Evolutionary conservation across 768 basidiomycete genomes (phyloP), one percentile per base, ranked within the genome.

Genomic region (Amanita pseudoporphyria): DNA sequence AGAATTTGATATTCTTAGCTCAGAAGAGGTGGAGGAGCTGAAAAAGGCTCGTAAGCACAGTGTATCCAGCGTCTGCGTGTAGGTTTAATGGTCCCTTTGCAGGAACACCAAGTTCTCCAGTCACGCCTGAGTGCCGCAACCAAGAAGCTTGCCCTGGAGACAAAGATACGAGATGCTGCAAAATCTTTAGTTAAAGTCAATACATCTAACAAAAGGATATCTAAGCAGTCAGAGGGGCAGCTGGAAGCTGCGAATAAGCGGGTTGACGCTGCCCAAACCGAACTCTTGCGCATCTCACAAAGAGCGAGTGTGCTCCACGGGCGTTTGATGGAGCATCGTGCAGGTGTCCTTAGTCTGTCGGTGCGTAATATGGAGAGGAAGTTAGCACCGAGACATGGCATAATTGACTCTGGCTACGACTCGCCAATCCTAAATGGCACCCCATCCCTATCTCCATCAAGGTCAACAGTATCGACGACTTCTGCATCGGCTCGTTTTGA

Each of bases 141-240:
- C 45, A 87, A 79, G 63, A 92, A 87, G 60, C 74, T 94, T 47
- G 70, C 76, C 2, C 74, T 88, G 30, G 91, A 94, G 61, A 85
- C 81, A 40, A 91, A 87, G 61, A 90, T 94, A 28, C 87, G 91
- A 19, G 89, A 93, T 55, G 90, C 90, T 1, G 86, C 88, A 2
- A 57, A 81, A 6, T 88, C 83, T 13, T 74, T 93, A 3, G 74
- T 82, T 47, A 81, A 75, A 64, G 72, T 87, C 46, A 83, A 86
- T 59, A 66, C 73, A 18, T 63, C 75, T 6, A 71, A 80, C 60
- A 80, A 75, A 60, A 74, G 69, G 51, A 64, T 75, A 16, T 78
- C 80, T 36, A 80, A 84, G 57, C 78, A 83, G 56, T 78, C 81
- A 9, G 68, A 78, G 9, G 83, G 83, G 22, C 84, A 90, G 54